Base-by-base conservation (phyloP, 306 rosid genomes). In the Luffa aegyptiaca region DNA sequence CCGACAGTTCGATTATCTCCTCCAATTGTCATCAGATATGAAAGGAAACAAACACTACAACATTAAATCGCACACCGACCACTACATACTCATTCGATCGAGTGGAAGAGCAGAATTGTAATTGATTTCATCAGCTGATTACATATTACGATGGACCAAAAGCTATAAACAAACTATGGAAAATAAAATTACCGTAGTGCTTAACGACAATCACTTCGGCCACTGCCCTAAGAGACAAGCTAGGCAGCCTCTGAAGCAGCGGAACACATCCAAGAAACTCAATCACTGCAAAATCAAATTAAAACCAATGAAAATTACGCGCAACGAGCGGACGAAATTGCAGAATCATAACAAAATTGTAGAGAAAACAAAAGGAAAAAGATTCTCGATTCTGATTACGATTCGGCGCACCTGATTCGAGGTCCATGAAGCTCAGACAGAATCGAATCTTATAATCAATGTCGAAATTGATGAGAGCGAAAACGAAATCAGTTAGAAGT, bases 241-340 rank as follows among this genome's bases (percentile, higher is more conserved):
- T 79, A 48, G 98, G 98, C 55, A 95, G 93, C 82, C 88, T 87
- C 90, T 91, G 98, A 2, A 91, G 88, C 82, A 95, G 82, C 45
- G 97, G 93, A 89, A 95, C 96, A 58, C 86, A 80, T 31, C 92
- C 91, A 39, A 95, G 88, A 51, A 91, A 95, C 90, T 95, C 97
- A 11, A 85, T 82, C 77, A 95, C 98, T 95, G 89, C 82, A 88
- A 84, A 66, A 78, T 77, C 49, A 74, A 72, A 66, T 79, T 37
- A 66, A 81, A 6, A 52, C 41, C 75, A 72, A 5, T 26, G 8
- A 46, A 46, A 62, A 53, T 76, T 20, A 56, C 61, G 46, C 31
- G 79, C 61, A 62, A 13, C 14, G 26, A 26, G 21, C 63, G 59
- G 17, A 55, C 12, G 26, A 55, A 37, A 78, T 66, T 45, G 5